Base-by-base conservation (phyloP, 768 basidiomycete genomes). In the Melanogaster broomeanus region DNA sequence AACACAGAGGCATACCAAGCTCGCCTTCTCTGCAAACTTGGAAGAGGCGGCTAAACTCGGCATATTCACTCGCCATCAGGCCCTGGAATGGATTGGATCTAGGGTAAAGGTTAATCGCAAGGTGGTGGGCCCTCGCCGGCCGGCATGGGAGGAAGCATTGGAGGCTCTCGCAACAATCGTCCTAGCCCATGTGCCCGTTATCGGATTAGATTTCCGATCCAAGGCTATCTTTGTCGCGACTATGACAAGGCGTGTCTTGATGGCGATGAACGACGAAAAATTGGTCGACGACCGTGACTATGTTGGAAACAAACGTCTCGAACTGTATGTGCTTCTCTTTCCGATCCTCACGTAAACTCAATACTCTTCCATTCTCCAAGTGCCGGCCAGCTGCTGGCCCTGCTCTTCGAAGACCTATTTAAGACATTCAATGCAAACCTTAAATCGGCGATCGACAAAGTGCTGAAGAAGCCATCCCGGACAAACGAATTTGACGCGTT, bases 201-300 rank as follows among this genome's bases (percentile, higher is more conserved):
- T 82, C 39, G 85, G 88, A 16, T 75, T 97, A 42, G 92, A 98
- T 71, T 90, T 98, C 66, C 77, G 90, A 44, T 81, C 93, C 10
- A 99, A 99, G 68, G 94, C 93, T 18, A 90, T 98, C 58, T 98
- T 98, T 65, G 90, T 98, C 28, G 96, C 93, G 1, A 96, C 93
- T 2, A 99, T 99, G 97, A 94, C 93, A 1, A 80, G 96, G 16
- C 79, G 97, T 41, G 97, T 99, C 12, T 76, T 99, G 45, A 93
- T 95, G 88, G 94, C 94, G 16, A 89, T 98, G 84, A 84, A 93
- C 51, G 93, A 98, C 67, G 91, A 93, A 68, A 94, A 87, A 62
- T 93, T 94, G 84, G 94, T 97, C 10, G 97, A 99, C 61, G 97
- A 99, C 71, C 81, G 97, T 42, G 97, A 99, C 71, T 99, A 99